Base-by-base conservation (phyloP, 2,329 filamentous ascomycete species). In the Trichoderma sp. region DNA sequence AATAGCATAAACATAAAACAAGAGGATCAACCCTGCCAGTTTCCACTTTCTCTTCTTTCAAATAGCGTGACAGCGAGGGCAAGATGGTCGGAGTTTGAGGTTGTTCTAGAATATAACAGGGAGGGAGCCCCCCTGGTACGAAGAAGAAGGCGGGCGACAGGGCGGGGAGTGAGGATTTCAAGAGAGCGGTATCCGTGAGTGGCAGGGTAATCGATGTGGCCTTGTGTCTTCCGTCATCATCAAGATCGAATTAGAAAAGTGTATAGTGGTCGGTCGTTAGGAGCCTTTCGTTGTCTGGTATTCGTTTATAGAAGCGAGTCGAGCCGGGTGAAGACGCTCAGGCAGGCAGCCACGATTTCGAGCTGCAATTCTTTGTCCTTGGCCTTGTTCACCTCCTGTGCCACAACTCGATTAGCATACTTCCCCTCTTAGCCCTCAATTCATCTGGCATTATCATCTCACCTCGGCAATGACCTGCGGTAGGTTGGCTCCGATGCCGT, bases 291-390 rank as follows among this genome's bases (percentile, higher is more conserved):
- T 39, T 5, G 41, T 56, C 41, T 5, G 26, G 19, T 24, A 39
- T 14, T 39, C 34, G 39, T 63, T 81, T 86, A 99, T 77, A 99
- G 88, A 68, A 99, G 84, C 59, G 95, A 98, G 81, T 99, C 95
- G 73, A 99, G 90, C 75, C 94, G 88, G 69, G 95, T 99, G 78
- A 99, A 99, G 74, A 99, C 95, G 80, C 91, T 97, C 78, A 99
- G 81, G 78, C 95, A 98, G 71, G 95, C 95, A 60, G 95, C 93
- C 62, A 99, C 92, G 74, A 97, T 94, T 85, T 99, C 95, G 69
- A 99, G 85, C 78, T 98, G 95, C 73, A 98, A 84, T 76, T 99
- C 95, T 81, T 92, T 96, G 72, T 98, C 94, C 78, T 96, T 96
- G 74, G 85, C 86, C 68, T 87, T 90, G 78, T 89, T 91, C 70